Evolutionary conservation across 2,329 filamentous ascomycete species (phyloP).

Genomic region (Ophiostoma sp.): DNA sequence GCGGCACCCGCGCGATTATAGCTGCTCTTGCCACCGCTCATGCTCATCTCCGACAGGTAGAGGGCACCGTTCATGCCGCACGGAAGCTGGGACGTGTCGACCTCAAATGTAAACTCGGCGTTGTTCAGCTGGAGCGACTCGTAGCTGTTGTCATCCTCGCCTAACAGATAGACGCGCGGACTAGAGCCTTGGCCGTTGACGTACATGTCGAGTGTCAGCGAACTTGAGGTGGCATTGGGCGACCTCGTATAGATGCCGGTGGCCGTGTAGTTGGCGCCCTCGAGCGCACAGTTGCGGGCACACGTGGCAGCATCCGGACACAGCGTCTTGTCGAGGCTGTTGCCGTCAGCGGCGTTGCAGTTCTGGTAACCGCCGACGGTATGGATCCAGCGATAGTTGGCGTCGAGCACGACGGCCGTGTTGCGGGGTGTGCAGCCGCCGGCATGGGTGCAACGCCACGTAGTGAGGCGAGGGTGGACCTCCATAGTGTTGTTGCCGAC

Average conservation of each 20-base stretch:
- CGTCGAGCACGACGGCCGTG: constrained; percentile 42
- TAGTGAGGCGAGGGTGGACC: constrained; percentile 15
- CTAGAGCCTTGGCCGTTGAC: constrained; percentile 32
- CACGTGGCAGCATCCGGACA: constrained; percentile 47
- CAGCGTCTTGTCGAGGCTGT: constrained; percentile 42
- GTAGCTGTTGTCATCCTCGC: constrained; percentile 30
- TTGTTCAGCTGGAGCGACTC: constrained; percentile 51
- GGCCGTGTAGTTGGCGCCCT: constrained; percentile 37
- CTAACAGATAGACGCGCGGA: constrained; percentile 34
- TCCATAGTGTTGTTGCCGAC: constrained; percentile 13
- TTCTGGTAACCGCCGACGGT: constrained; percentile 42
- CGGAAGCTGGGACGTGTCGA: constrained; percentile 54
- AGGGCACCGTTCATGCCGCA: constrained; percentile 57
- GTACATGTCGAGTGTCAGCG: neutral
- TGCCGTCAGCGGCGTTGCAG: constrained; percentile 43
- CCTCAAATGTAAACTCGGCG: constrained; percentile 60
- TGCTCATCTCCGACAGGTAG: constrained; percentile 48
- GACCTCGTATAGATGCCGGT: neutral
- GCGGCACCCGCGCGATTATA: constrained; percentile 43
- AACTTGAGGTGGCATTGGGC: neutral
- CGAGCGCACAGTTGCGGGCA: constrained; percentile 51
- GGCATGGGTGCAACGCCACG: constrained; percentile 15
- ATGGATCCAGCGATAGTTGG: constrained; percentile 56
- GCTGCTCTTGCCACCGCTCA: constrained; percentile 43
- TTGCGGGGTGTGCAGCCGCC: constrained; percentile 13